These are phyloP conservation scores for Edaphochlamys debaryana DNA, from an alignment of 139 green algal species.

Conservation along the genomic window DNA sequence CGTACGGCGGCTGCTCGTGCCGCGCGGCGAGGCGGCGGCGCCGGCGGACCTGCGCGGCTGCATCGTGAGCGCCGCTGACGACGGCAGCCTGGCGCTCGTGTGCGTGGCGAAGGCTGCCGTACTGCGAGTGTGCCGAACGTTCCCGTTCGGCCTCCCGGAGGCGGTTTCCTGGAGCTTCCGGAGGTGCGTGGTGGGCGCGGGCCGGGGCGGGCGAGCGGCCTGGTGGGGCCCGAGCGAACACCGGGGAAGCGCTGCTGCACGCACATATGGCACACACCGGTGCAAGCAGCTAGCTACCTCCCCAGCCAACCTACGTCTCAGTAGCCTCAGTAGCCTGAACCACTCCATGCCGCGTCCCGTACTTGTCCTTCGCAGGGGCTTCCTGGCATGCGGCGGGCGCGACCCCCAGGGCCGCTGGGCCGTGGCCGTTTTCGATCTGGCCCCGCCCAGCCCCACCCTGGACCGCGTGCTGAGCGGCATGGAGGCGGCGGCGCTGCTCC, in stretches of 20 bases:
- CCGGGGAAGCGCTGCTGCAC: too few species aligned
- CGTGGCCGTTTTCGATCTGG: slow-evolving; percentile 27
- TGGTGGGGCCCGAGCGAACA: too few species aligned
- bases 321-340: too few species aligned
- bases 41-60: neutral
- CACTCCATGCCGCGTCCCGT: too few species aligned
- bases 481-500: neutral
- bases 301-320: too few species aligned
- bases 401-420: neutral
- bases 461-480: slow-evolving; percentile 5
- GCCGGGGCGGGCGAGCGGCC: too few species aligned
- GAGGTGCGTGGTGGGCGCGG: neutral
- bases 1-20: slow-evolving; percentile 22
- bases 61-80: slow-evolving; percentile 17
- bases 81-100: slow-evolving; percentile 32
- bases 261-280: too few species aligned
- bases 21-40: neutral
- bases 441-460: slow-evolving; percentile 2
- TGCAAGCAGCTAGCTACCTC: too few species aligned
- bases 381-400: slow-evolving; percentile 19
- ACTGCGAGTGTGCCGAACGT: slow-evolving; percentile 12
- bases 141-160: slow-evolving; percentile 8
- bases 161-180: slow-evolving; percentile 32
- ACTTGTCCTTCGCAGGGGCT: too few species aligned
- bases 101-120: slow-evolving; percentile 8